Base-by-base conservation (phyloP, 805 yeast genomes). In the Pichia kluyveri region DNA sequence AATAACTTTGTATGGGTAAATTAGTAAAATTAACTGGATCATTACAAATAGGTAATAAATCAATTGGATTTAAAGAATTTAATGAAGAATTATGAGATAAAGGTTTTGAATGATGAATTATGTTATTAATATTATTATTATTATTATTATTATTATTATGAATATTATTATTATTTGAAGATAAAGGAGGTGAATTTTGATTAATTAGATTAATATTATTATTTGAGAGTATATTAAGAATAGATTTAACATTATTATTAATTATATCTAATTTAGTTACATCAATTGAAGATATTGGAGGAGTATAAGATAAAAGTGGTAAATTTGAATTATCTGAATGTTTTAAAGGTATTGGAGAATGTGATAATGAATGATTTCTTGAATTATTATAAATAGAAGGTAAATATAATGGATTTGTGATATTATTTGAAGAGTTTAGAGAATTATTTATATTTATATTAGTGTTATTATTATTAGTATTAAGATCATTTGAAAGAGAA, bases 11-110 rank as follows among this genome's bases (percentile, higher is more conserved):
- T 8, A 36, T 43, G 11, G 50, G 43, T 6, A 47, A 28, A 23
- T 43, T 47, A 18, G 50, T 43, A 15, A 45, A 34, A 34, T 47
- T 47, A 11, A 44, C 14, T 8, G 46, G 46, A 37, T 46, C 49
- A 9, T 8, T 18, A n/a, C 38, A 19, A 3, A 46, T 31, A 6
- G 49, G 46, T 15, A 42, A 15, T 11, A 40, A 1, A 17, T 18
- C 28, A 8, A 12, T 37, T 12, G 42, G 26, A 26, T 31, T 18
- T 5, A 17, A 9, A 2, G 40, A 36, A 37, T 17, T 32, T 7
- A 11, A 2, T 14, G 40, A 28, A 5, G 19, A 37, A 27, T 9
- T 17, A 14, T 17, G 31, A 26, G 30, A 36, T 6, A 7, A 23
- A 4, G 26, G 26, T 23, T 23, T 23, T 23, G 26, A 23, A 23